Evolutionary conservation across 83 land plant species (phyloP).

Genomic region (Picea mariana): DNA sequence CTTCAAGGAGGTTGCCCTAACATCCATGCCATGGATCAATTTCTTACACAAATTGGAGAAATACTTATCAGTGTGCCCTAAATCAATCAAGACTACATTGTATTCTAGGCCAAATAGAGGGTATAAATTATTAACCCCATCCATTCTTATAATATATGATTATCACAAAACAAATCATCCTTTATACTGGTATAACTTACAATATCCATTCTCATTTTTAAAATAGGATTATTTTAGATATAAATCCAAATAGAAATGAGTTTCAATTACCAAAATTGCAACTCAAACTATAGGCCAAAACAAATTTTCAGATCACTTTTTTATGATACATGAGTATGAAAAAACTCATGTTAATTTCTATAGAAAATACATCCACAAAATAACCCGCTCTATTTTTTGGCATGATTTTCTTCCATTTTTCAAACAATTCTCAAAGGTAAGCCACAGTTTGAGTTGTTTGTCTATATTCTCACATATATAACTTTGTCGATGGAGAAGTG

Average conservation of each 20-base stretch:
- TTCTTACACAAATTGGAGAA: constrained; percentile 81
- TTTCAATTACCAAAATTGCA: neutral
- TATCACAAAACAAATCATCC: too few relatives aligned
- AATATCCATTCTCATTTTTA: neutral
- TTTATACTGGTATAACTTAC: too few relatives aligned
- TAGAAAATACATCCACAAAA: too few relatives aligned
- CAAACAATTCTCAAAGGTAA: too few relatives aligned
- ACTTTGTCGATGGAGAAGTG: too few relatives aligned
- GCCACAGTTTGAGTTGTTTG: too few relatives aligned
- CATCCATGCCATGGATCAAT: constrained; percentile 97
- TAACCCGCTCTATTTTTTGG: too few relatives aligned
- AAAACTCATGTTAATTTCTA: too few relatives aligned
- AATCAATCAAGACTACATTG: constrained; percentile 96
- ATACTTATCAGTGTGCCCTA: constrained; percentile 97
- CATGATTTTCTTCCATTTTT: too few relatives aligned
- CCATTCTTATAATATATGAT: too few relatives aligned
- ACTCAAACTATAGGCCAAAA: neutral
- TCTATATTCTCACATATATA: too few relatives aligned
- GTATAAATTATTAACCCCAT: too few relatives aligned
- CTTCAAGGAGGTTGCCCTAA: constrained; percentile 90
- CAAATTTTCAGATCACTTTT: neutral
- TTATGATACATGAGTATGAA: neutral
- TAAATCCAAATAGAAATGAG: neutral
- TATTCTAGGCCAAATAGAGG: constrained; percentile 97
- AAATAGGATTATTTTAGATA: neutral